Evolutionary conservation across 75 land plant genomes (phyloP).

Genomic region (Adiantum capillusveneris): DNA sequence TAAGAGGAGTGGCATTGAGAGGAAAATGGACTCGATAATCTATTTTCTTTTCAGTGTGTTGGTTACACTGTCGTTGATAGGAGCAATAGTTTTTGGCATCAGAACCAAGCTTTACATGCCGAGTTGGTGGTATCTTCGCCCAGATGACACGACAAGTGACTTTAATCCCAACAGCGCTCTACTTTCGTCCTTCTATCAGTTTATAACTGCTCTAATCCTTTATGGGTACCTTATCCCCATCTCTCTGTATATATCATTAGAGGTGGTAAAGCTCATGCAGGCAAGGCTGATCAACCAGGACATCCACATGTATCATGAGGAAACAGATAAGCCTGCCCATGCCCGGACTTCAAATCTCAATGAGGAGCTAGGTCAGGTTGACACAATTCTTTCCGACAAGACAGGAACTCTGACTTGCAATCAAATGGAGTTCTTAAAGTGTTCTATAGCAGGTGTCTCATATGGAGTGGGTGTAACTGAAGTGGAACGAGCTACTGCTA

Average conservation of each 20-base stretch:
- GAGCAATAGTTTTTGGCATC: conserved; percentile 48
- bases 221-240: conserved; percentile 67
- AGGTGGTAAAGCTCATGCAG: conserved; percentile 57
- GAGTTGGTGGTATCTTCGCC: conserved; percentile 54
- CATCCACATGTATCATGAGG: conserved; percentile 47
- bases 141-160: conserved; percentile 21
- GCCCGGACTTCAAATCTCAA: conserved; percentile 66
- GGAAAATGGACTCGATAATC: conserved; percentile 60
- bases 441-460: conserved; percentile 51
- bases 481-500: conserved; percentile 51
- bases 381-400: conserved; percentile 61
- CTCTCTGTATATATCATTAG: conserved; percentile 65
- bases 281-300: conserved; percentile 63
- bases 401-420: conserved; percentile 67
- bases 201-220: conserved; percentile 57
- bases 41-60: conserved; percentile 52
- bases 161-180: conserved; percentile 32
- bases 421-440: conserved; percentile 63
- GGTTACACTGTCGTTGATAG: conserved; percentile 43
- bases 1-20: conserved; percentile 56
- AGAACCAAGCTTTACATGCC: conserved; percentile 32
- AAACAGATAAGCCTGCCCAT: conserved; percentile 45
- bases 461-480: conserved; percentile 53
- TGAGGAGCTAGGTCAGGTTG: conserved; percentile 72
- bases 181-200: conserved; percentile 37